Evolutionary conservation across 176 grass and related monocot genomes (phyloP).

Genomic region (Puya raimondii): DNA sequence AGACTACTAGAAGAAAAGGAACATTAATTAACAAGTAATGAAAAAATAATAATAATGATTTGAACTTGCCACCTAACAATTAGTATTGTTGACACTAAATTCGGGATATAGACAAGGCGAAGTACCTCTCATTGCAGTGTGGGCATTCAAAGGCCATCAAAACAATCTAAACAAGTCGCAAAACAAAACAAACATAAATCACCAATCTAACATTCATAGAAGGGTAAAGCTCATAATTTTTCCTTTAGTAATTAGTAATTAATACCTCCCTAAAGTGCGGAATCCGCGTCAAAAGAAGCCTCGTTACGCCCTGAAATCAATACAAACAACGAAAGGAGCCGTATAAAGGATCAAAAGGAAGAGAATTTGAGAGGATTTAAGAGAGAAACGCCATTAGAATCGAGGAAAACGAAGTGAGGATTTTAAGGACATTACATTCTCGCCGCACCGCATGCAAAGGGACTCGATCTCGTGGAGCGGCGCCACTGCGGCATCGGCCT

Average conservation of each 20-base stretch:
- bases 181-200: constrained; percentile 3
- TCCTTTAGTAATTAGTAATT: not conserved
- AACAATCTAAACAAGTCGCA: constrained; percentile 50
- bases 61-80: not conserved
- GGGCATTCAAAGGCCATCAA: constrained; percentile 92
- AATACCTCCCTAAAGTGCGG: constrained; percentile 89
- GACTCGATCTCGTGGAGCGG: constrained; percentile 81
- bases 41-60: not conserved
- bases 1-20: not conserved
- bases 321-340: not conserved
- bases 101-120: not conserved
- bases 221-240: not conserved
- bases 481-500: constrained; percentile 33
- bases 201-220: constrained; percentile 12
- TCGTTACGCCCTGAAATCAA: constrained; percentile 51
- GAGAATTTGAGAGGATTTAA: not conserved
- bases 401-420: not conserved
- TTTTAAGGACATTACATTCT: constrained; percentile 50
- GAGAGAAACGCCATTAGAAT: not conserved
- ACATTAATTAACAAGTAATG: not conserved
- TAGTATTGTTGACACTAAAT: not conserved
- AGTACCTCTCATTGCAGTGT: constrained; percentile 78
- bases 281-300: constrained; percentile 65
- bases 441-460: constrained; percentile 88
- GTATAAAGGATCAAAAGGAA: not conserved